phyloP scores from a whole-genome alignment of 352 stramenopile genomes.

The Pythium sukuiense region DNA sequence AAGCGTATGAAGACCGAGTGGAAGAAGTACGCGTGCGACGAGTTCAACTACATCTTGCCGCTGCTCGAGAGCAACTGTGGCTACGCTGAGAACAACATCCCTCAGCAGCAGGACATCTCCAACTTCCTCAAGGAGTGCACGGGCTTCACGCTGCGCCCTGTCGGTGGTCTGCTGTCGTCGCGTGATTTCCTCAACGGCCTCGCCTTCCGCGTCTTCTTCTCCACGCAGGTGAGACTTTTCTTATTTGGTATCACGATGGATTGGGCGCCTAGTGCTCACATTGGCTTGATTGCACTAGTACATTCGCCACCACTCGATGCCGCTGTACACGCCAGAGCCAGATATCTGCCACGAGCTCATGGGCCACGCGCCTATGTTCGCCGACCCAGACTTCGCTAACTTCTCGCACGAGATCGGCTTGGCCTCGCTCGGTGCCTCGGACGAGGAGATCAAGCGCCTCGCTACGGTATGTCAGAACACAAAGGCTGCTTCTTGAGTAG shows the following conservation, averaged over 20 bases:
- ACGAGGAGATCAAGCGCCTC: slow-evolving; percentile 94
- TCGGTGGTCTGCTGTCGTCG: slow-evolving; percentile 94
- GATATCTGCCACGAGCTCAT: slow-evolving; percentile 98
- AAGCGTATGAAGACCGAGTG: slow-evolving; percentile 93
- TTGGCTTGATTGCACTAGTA: slow-evolving; percentile 57
- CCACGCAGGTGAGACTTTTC: slow-evolving; percentile 71
- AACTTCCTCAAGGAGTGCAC: slow-evolving; percentile 93
- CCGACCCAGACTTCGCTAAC: slow-evolving; percentile 96
- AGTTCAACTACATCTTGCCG: slow-evolving; percentile 96
- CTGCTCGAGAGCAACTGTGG: slow-evolving; percentile 94
- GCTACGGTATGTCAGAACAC: slow-evolving; percentile 63
- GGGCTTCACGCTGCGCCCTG: slow-evolving; percentile 91
- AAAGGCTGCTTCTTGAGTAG: neutral
- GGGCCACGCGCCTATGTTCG: slow-evolving; percentile 97
- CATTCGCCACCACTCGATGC: slow-evolving; percentile 94
- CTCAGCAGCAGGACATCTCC: slow-evolving; percentile 94
- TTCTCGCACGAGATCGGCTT: slow-evolving; percentile 97
- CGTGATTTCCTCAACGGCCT: slow-evolving; percentile 98
- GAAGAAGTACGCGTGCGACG: slow-evolving; percentile 94
- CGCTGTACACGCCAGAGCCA: slow-evolving; percentile 97
- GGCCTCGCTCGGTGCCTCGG: slow-evolving; percentile 93
- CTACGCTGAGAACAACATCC: slow-evolving; percentile 94
- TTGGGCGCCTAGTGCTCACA: neutral
- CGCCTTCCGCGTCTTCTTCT: slow-evolving; percentile 98
- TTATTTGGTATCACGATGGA: too few species aligned